These are phyloP conservation scores for Fusarium gaditjirri DNA, from an alignment of 2,329 filamentous ascomycete genomes.

Conservation along the genomic window DNA sequence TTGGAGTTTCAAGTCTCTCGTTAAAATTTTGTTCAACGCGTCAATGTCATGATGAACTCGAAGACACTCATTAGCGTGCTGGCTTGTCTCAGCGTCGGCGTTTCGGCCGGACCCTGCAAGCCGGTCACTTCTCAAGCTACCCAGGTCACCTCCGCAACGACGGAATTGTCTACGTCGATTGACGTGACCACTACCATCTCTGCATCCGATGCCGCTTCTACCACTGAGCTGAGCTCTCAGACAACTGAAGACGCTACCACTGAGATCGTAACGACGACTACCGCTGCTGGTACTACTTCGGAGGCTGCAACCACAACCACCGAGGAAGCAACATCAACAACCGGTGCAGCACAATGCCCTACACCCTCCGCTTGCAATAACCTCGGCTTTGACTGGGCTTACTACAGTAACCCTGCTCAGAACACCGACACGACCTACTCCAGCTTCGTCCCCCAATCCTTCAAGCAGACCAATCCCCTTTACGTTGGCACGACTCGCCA, in stretches of 20 bases:
- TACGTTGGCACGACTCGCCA: background rate
- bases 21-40: accelerated
- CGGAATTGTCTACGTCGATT: background rate
- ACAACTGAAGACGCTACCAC: background rate
- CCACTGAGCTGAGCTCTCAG: background rate
- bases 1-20: background rate
- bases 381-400: conserved; percentile 13
- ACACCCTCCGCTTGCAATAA: background rate
- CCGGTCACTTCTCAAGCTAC: background rate
- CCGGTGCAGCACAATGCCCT: background rate
- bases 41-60: background rate
- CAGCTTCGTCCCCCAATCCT: background rate
- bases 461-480: background rate
- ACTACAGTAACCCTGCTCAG: background rate
- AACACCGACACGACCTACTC: conserved; percentile 17
- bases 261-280: background rate
- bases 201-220: background rate
- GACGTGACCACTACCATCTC: background rate
- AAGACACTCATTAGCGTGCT: background rate
- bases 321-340: background rate
- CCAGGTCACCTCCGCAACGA: background rate
- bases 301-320: background rate
- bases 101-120: conserved; percentile 8
- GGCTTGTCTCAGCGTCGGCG: background rate
- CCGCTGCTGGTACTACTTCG: background rate